These are phyloP conservation scores for Nymphaea thermarum DNA, from an alignment of 164 flowering plant genomes.

Conservation along the genomic window DNA sequence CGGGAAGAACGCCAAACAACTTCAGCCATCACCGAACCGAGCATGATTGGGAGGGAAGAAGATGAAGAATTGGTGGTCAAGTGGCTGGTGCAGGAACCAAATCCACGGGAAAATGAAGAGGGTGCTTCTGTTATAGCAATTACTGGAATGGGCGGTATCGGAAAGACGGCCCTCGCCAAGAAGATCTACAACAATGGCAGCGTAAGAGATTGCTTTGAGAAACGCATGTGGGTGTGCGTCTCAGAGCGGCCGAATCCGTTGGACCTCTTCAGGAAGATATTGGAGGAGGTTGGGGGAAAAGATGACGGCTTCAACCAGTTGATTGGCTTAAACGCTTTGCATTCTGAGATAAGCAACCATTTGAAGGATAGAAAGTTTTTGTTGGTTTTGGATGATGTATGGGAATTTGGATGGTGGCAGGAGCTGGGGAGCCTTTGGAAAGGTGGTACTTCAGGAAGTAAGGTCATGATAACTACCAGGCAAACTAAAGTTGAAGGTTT, in stretches of 20 bases:
- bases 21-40: neutral
- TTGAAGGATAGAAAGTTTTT: neutral
- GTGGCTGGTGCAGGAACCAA: neutral
- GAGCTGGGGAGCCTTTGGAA: neutral
- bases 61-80: neutral
- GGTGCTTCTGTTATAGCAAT: slow-evolving; percentile 3
- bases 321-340: neutral
- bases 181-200: slow-evolving; percentile 3
- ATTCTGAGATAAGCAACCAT: neutral
- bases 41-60: neutral
- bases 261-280: neutral
- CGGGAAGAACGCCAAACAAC: neutral
- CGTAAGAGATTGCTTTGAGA: neutral
- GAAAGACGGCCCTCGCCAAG: slow-evolving; percentile 9
- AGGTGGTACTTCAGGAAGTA: slow-evolving; percentile 2
- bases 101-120: neutral
- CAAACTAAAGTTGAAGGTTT: neutral
- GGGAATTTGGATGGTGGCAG: slow-evolving; percentile 7
- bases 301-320: neutral
- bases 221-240: slow-evolving; percentile 3
- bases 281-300: neutral
- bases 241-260: neutral
- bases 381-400: slow-evolving; percentile 10
- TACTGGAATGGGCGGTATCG: slow-evolving; percentile 7
- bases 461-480: slow-evolving; percentile 6